Evolutionary conservation across 2,329 filamentous ascomycete genomes (phyloP).

Genomic region (Lachnellula willkommii): DNA sequence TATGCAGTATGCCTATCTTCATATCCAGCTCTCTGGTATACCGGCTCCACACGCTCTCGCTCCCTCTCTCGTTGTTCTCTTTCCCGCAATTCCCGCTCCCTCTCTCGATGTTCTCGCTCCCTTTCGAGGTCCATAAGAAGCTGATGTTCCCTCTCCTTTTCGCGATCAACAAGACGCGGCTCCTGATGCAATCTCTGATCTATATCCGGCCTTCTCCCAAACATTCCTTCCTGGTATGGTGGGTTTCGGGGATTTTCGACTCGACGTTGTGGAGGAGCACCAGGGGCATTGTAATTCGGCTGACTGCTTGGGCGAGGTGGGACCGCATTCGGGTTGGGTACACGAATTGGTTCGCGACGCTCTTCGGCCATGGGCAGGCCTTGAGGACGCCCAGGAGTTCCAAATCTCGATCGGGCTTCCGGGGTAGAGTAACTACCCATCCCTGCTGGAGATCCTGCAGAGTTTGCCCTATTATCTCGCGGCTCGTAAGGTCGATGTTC

Average conservation of each 20-base stretch:
- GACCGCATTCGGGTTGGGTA: slow-evolving; percentile 25
- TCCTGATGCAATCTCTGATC: slow-evolving; percentile 4
- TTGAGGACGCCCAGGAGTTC: slow-evolving; percentile 50
- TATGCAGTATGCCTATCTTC: slow-evolving; percentile 36
- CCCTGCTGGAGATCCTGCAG: slow-evolving; percentile 35
- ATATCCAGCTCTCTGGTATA: slow-evolving; percentile 24
- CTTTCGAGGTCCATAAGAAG: background rate
- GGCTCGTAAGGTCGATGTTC: slow-evolving; percentile 56
- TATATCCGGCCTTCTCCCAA: slow-evolving; percentile 21
- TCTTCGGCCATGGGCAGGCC: slow-evolving; percentile 41
- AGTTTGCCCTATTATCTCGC: slow-evolving; percentile 35
- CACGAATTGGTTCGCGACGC: slow-evolving; percentile 33
- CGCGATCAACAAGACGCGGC: slow-evolving; percentile 2
- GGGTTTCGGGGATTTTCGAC: slow-evolving; percentile 34
- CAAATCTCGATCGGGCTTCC: slow-evolving; percentile 50
- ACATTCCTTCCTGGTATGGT: slow-evolving; percentile 15
- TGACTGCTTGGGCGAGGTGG: slow-evolving; percentile 32
- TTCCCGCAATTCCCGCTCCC: too few relatives aligned
- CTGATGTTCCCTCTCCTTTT: slow-evolving; percentile 20
- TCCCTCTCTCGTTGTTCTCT: too few relatives aligned
- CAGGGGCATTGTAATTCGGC: slow-evolving; percentile 30
- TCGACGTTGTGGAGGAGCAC: slow-evolving; percentile 35
- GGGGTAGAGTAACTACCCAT: slow-evolving; percentile 46
- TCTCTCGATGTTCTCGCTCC: background rate
- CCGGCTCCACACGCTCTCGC: slow-evolving; percentile 30